Evolutionary conservation across 306 rosid species (phyloP).

Genomic region (Pterocarpus macrocarpus): DNA sequence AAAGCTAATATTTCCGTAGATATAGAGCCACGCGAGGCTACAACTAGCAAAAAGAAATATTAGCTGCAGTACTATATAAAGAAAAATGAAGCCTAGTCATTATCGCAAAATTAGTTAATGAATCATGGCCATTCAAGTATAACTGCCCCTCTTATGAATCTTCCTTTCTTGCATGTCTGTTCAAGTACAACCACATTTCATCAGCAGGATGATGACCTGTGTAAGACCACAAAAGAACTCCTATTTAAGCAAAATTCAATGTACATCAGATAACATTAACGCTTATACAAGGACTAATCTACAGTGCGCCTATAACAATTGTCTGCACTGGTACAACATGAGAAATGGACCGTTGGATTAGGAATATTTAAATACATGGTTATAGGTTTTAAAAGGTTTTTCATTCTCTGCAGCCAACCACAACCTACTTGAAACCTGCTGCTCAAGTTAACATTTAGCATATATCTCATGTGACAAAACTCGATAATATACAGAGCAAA

Average conservation of each 20-base stretch:
- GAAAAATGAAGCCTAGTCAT: neutral
- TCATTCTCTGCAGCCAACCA: too few relatives aligned
- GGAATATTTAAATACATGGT: too few relatives aligned
- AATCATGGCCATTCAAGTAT: neutral
- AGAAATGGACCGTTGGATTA: too few relatives aligned
- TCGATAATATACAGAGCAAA: too few relatives aligned
- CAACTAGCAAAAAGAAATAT: neutral
- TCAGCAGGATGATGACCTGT: conserved; percentile 21
- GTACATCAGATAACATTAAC: neutral
- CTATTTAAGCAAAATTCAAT: conserved; percentile 10
- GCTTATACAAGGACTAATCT: neutral
- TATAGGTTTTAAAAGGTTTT: too few relatives aligned
- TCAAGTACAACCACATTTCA: neutral
- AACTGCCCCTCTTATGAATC: neutral
- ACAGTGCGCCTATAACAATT: neutral
- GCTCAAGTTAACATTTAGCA: neutral
- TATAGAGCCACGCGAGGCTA: neutral
- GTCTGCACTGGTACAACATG: neutral
- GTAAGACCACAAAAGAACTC: conserved; percentile 28
- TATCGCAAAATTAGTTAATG: conserved; percentile 5
- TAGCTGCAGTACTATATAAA: neutral
- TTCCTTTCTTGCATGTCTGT: neutral
- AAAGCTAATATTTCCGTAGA: neutral
- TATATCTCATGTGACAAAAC: too few relatives aligned
- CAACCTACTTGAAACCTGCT: neutral